A percentile compares a stretch with the other conserved stretches of the same genome.
phyloP scores from a whole-genome alignment of 116 monocot species.

The Zostera marina region DNA sequence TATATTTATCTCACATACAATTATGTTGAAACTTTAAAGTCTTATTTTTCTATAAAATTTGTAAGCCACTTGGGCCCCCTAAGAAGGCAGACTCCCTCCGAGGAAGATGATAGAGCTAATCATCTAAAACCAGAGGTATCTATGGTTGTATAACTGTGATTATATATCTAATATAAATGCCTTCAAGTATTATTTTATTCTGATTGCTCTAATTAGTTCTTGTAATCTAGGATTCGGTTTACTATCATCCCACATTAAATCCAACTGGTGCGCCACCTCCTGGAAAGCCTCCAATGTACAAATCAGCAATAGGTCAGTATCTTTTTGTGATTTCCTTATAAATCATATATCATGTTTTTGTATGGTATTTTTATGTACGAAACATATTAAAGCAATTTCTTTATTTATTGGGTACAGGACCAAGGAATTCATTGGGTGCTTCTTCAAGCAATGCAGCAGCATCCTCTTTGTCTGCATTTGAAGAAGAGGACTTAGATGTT shows the following conservation, averaged over 20 bases:
- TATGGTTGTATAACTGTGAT: neutral
- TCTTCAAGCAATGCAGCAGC: constrained; percentile 43
- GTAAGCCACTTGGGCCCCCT: constrained; percentile 82
- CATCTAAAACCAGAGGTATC: constrained; percentile 87
- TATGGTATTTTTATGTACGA: neutral
- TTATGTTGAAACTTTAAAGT: neutral
- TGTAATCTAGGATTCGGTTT: constrained; percentile 79
- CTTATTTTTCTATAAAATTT: neutral
- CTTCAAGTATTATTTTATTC: neutral
- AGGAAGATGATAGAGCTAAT: constrained; percentile 63
- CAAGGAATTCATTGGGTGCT: constrained; percentile 43
- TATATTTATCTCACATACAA: neutral
- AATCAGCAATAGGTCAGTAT: constrained; percentile 69
- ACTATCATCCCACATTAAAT: constrained; percentile 93
- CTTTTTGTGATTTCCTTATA: constrained; percentile 1
- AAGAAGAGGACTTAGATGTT: constrained; percentile 35
- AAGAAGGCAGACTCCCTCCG: constrained; percentile 40
- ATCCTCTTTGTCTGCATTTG: constrained; percentile 38
- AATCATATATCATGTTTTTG: neutral
- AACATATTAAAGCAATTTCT: neutral
- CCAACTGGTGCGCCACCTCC: constrained; percentile 98
- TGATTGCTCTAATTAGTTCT: constrained; percentile 5
- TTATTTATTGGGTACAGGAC: constrained; percentile 18
- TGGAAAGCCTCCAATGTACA: constrained; percentile 99
- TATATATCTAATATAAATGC: neutral